Evolutionary conservation across 805 yeast species (phyloP).

Genomic region (Wickerhamiella australiensis): DNA sequence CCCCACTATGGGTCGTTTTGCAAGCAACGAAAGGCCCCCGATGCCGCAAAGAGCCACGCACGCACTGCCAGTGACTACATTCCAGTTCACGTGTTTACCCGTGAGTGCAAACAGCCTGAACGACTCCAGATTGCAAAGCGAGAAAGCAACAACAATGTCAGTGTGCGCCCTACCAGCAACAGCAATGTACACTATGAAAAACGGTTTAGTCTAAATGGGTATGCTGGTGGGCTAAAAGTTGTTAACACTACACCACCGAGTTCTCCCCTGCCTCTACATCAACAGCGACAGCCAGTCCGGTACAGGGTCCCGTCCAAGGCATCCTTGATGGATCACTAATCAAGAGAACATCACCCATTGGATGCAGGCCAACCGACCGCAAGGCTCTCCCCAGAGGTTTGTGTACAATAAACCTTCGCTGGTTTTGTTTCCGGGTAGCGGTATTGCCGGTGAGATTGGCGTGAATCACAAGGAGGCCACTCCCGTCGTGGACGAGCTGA

Average conservation of each 20-base stretch:
- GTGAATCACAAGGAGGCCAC: constrained; percentile 14
- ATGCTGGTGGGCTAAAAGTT: constrained; percentile 9
- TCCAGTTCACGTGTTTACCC: constrained; percentile 9
- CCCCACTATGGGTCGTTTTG: constrained; percentile 9
- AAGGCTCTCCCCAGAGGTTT: constrained; percentile 13
- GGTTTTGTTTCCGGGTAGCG: constrained; percentile 22
- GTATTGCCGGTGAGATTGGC: constrained; percentile 19
- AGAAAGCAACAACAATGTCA: neutral
- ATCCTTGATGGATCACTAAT: constrained; percentile 5
- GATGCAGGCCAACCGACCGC: neutral
- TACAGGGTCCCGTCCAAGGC: constrained; percentile 10
- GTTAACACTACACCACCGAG: constrained; percentile 9
- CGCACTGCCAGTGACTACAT: constrained; percentile 9
- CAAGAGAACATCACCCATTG: neutral
- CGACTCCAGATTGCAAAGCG: neutral
- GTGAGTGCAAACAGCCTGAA: neutral
- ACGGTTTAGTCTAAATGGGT: constrained; percentile 12
- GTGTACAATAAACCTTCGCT: constrained; percentile 16
- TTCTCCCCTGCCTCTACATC: neutral
- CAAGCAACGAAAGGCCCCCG: neutral
- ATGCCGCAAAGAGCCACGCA: neutral
- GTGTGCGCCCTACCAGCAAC: too few species aligned
- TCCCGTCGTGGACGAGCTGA: constrained; percentile 19
- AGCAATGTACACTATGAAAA: neutral
- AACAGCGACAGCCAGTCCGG: neutral